A percentile compares a stretch with the other conserved stretches of the same genome.
These are phyloP conservation scores for Musa balbisiana DNA, from an alignment of 202 grass and related monocot species.

Conservation along the genomic window DNA sequence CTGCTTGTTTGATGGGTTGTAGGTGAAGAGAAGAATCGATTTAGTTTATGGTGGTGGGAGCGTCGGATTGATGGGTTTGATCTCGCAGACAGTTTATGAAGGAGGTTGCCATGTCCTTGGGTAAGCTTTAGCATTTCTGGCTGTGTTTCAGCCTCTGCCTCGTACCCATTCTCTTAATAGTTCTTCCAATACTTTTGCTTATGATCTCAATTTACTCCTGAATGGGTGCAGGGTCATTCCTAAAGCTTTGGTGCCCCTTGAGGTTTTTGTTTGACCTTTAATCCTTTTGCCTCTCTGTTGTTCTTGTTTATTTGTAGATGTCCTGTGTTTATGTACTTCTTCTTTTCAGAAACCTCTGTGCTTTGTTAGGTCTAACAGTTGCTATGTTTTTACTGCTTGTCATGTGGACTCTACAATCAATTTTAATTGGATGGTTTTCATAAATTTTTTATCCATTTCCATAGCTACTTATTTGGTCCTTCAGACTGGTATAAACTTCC, in stretches of 20 bases:
- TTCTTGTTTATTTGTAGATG: slow-evolving; percentile 7
- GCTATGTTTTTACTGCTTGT: too few species aligned
- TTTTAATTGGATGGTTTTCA: too few species aligned
- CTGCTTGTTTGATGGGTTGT: slow-evolving; percentile 7
- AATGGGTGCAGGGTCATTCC: slow-evolving; percentile 68
- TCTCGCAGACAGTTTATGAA: slow-evolving; percentile 76
- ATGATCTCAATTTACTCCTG: neutral
- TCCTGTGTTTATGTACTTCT: slow-evolving; percentile 7
- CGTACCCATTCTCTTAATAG: neutral
- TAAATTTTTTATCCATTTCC: too few species aligned
- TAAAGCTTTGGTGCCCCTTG: slow-evolving; percentile 76
- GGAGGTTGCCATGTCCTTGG: slow-evolving; percentile 83
- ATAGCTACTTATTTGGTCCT: too few species aligned
- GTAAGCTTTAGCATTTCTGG: slow-evolving; percentile 10
- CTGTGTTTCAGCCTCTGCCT: neutral
- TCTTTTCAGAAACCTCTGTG: slow-evolving; percentile 2
- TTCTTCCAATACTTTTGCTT: neutral
- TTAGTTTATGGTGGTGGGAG: slow-evolving; percentile 96
- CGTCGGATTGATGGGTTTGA: slow-evolving; percentile 93
- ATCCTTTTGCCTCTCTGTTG: slow-evolving; percentile 11
- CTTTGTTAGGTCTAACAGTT: too few species aligned
- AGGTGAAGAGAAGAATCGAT: slow-evolving; percentile 72
- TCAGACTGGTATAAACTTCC: too few species aligned
- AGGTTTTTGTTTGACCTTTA: slow-evolving; percentile 40
- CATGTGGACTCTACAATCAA: too few species aligned